phyloP scores from a whole-genome alignment of 1,284 basidiomycete species.

The Inonotus obliquus region DNA sequence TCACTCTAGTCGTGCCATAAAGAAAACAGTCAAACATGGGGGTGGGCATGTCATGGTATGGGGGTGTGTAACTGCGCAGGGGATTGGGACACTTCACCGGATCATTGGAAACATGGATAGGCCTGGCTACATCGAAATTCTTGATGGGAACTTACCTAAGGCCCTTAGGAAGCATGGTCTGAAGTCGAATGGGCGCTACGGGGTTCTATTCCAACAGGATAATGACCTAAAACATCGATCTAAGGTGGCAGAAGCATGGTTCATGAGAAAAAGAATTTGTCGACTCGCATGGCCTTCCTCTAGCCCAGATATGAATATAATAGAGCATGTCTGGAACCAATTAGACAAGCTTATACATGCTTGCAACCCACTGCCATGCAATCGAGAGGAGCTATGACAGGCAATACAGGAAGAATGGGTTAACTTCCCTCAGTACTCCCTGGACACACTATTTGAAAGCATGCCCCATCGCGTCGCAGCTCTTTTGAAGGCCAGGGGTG shows the following conservation, averaged over 20 bases:
- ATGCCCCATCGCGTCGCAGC: slow-evolving; percentile 22
- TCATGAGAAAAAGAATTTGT: slow-evolving; percentile 28
- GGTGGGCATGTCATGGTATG: slow-evolving; percentile 29
- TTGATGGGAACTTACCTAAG: slow-evolving; percentile 26
- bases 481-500: slow-evolving; percentile 22
- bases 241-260: slow-evolving; percentile 27
- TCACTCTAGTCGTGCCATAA: slow-evolving; percentile 19
- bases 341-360: slow-evolving; percentile 24
- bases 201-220: slow-evolving; percentile 31
- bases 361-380: slow-evolving; percentile 21
- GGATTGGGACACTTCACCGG: slow-evolving; percentile 24
- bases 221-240: slow-evolving; percentile 26
- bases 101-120: slow-evolving; percentile 28
- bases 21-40: slow-evolving; percentile 24
- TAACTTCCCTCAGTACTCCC: slow-evolving; percentile 16
- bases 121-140: slow-evolving; percentile 25
- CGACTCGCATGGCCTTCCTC: slow-evolving; percentile 31
- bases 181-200: not conserved
- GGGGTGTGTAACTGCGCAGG: slow-evolving; percentile 26
- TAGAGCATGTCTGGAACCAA: slow-evolving; percentile 34
- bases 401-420: slow-evolving; percentile 24
- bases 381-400: slow-evolving; percentile 27
- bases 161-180: slow-evolving; percentile 24
- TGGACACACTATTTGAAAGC: slow-evolving; percentile 21
- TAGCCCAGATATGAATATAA: slow-evolving; percentile 36